These are phyloP conservation scores for Suhomyces yuchorum DNA, from an alignment of 1,139 yeast species.

Conservation along the genomic window DNA sequence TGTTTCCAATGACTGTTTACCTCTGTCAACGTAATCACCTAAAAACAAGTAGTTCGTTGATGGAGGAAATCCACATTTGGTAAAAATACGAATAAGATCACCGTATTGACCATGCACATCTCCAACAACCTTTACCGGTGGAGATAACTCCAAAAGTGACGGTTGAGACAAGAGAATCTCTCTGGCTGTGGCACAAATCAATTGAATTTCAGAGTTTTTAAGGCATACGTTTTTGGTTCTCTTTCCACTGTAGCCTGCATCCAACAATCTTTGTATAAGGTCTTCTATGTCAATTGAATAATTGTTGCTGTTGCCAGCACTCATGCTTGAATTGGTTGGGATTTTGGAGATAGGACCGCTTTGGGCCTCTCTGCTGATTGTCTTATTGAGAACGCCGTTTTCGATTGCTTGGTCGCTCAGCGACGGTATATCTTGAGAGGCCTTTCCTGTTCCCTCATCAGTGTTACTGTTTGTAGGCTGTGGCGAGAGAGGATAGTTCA, in stretches of 20 bases:
- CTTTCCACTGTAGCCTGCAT: slow-evolving; percentile 95
- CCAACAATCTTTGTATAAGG: slow-evolving; percentile 82
- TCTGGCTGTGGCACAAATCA: slow-evolving; percentile 82
- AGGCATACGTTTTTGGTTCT: slow-evolving; percentile 86
- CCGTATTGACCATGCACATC: slow-evolving; percentile 97
- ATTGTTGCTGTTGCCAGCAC: slow-evolving; percentile 11
- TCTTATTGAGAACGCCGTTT: slow-evolving; percentile 11
- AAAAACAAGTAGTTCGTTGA: slow-evolving; percentile 85
- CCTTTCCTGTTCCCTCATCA: slow-evolving; percentile 8
- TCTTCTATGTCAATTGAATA: slow-evolving; percentile 77
- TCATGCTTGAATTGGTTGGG: slow-evolving; percentile 14
- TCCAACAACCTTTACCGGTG: slow-evolving; percentile 97
- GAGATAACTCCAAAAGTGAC: slow-evolving; percentile 79
- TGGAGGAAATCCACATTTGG: slow-evolving; percentile 98
- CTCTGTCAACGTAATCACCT: slow-evolving; percentile 97
- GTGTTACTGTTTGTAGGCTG: slow-evolving; percentile 23
- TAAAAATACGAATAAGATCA: slow-evolving; percentile 85
- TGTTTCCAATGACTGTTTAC: slow-evolving; percentile 91
- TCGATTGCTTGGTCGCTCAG: slow-evolving; percentile 16
- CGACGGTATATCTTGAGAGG: slow-evolving; percentile 18
- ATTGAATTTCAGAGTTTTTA: slow-evolving; percentile 82
- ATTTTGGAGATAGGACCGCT: slow-evolving; percentile 17
- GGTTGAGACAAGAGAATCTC: slow-evolving; percentile 91
- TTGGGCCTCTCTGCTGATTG: slow-evolving; percentile 13
- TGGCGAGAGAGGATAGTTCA: slow-evolving; percentile 28